These are phyloP conservation scores for Paecilomyces niveus DNA, from an alignment of 2,329 filamentous ascomycete genomes.

Conservation along the genomic window DNA sequence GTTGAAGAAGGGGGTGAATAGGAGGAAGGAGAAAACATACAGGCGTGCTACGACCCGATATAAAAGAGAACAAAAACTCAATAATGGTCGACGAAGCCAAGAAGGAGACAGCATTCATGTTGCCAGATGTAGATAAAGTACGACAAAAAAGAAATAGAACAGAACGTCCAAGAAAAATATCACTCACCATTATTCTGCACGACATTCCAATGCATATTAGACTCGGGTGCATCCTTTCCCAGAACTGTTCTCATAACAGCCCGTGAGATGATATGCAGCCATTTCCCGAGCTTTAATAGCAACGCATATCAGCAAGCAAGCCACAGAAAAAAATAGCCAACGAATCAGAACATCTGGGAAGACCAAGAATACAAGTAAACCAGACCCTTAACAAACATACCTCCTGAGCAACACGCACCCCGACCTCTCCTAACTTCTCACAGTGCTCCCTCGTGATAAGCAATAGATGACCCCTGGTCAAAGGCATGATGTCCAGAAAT, in stretches of 20 bases:
- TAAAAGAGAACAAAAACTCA: background rate
- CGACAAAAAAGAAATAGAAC: slow-evolving; percentile 1
- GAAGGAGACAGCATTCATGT: background rate
- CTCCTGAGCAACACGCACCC: slow-evolving; percentile 55
- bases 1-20: background rate
- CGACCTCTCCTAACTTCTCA: slow-evolving; percentile 68
- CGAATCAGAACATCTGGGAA: slow-evolving; percentile 21
- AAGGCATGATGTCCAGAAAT: slow-evolving; percentile 89
- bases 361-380: background rate
- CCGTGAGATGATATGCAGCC: slow-evolving; percentile 51
- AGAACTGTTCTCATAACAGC: slow-evolving; percentile 66
- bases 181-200: slow-evolving; percentile 80
- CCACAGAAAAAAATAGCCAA: slow-evolving; percentile 1
- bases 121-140: slow-evolving; percentile 4
- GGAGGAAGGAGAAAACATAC: background rate
- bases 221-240: slow-evolving; percentile 25
- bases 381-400: slow-evolving; percentile 43
- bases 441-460: slow-evolving; percentile 72
- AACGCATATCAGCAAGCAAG: background rate
- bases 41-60: slow-evolving; percentile 1
- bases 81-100: background rate
- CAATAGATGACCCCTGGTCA: slow-evolving; percentile 75
- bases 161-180: background rate
- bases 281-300: slow-evolving; percentile 34
- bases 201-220: slow-evolving; percentile 72